Evolutionary conservation across 768 basidiomycete genomes (phyloP).

Genomic region (Amanita muscaria): DNA sequence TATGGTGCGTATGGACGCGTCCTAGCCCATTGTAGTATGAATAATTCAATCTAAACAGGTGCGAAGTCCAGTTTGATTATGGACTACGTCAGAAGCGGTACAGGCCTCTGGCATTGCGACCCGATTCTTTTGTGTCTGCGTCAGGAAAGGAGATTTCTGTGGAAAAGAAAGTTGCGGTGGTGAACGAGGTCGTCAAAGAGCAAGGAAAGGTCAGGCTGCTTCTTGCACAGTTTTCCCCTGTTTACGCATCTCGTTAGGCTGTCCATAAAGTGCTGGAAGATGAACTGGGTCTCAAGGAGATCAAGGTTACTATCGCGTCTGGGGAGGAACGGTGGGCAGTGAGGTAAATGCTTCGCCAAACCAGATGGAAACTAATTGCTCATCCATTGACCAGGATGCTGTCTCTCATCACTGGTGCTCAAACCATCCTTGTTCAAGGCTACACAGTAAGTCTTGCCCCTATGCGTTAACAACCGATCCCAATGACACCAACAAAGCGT

Average conservation of each 20-base stretch:
- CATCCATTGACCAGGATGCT: slow-evolving; percentile 41
- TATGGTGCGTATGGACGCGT: too few species aligned
- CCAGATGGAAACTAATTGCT: background rate
- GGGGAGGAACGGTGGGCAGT: slow-evolving; percentile 75
- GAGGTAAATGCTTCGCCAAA: slow-evolving; percentile 29
- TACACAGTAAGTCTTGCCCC: slow-evolving; percentile 34
- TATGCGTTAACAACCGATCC: too few species aligned
- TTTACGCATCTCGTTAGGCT: slow-evolving; percentile 29
- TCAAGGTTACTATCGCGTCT: slow-evolving; percentile 40
- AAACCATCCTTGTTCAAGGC: slow-evolving; percentile 37
- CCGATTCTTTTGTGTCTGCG: slow-evolving; percentile 44
- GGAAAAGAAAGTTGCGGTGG: slow-evolving; percentile 37
- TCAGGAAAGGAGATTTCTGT: slow-evolving; percentile 55
- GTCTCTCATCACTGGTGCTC: slow-evolving; percentile 62
- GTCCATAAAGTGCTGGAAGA: slow-evolving; percentile 74
- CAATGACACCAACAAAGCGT: too few species aligned
- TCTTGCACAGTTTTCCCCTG: background rate
- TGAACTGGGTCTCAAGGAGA: slow-evolving; percentile 53
- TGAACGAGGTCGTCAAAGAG: slow-evolving; percentile 45
- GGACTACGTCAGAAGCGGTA: slow-evolving; percentile 52
- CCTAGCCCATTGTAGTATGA: too few species aligned
- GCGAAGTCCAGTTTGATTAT: slow-evolving; percentile 75
- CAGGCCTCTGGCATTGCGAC: slow-evolving; percentile 40
- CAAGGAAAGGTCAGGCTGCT: slow-evolving; percentile 43
- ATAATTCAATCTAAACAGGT: slow-evolving; percentile 36